phyloP scores from a whole-genome alignment of 495 filamentous ascomycete species.

The Penicillium bovifimosum region DNA sequence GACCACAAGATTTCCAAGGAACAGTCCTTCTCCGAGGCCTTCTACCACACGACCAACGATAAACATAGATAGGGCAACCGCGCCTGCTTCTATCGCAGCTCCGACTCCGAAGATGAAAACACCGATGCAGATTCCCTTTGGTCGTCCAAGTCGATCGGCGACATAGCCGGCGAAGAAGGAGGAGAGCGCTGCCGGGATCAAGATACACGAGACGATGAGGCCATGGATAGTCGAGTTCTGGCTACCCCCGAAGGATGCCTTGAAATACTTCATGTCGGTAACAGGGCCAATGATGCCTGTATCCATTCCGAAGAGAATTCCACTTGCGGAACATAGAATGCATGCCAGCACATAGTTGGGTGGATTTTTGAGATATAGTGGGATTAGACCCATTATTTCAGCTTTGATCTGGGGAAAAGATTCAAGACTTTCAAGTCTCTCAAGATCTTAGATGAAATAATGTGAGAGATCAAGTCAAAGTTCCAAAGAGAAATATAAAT shows the following conservation, averaged over 20 bases:
- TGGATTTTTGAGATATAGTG: not conserved
- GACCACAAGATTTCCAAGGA: conserved; percentile 51
- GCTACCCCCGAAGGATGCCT: conserved; percentile 40
- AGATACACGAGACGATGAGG: conserved; percentile 57
- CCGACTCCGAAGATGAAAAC: conserved; percentile 51
- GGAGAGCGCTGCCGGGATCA: conserved; percentile 56
- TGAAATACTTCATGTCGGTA: conserved; percentile 55
- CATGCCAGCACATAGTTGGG: conserved; percentile 17
- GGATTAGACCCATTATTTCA: not conserved
- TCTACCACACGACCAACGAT: conserved; percentile 50
- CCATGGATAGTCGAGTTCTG: conserved; percentile 53
- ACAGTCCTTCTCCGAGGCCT: conserved; percentile 57
- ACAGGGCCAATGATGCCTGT: conserved; percentile 60
- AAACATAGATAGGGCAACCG: conserved; percentile 47
- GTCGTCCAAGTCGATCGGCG: conserved; percentile 54
- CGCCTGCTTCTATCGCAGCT: conserved; percentile 44
- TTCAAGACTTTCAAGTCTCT: no score
- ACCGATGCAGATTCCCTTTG: conserved; percentile 48
- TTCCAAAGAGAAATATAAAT: not conserved
- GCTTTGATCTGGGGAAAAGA: not conserved
- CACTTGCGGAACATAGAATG: conserved; percentile 7
- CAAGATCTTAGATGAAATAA: not conserved
- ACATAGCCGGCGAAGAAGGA: conserved; percentile 59
- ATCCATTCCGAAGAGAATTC: conserved; percentile 38
- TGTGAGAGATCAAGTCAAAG: no score